Base-by-base conservation (phyloP, 2,329 filamentous ascomycete species). In the Esteya vermicola region DNA sequence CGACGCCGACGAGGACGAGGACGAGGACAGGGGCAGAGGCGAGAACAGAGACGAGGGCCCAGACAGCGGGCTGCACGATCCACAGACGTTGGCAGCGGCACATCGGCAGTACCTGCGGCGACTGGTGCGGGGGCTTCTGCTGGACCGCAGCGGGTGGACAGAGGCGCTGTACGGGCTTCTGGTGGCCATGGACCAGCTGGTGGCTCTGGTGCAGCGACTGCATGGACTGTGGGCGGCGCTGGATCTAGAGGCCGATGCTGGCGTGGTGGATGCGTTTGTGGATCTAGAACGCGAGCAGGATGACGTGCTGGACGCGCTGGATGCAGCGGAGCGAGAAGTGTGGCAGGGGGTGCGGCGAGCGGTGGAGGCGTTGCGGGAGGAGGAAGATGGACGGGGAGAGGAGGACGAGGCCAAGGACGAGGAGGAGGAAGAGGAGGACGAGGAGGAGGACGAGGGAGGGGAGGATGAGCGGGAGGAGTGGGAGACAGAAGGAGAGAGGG, bases 161-260 rank as follows among this genome's bases (percentile, higher is more conserved):
- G 64, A 72, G 16, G 61, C 72, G 2, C 63, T 88, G 0, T 79
- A 82, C 52, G 64, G 67, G 7, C 68, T 86, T 6, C 71, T 86
- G 26, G 69, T 75, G 19, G 75, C 83, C 50, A 73, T 85, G n/a
- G 88, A 95, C 57, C 80, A 81, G 48, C 76, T 94, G 10, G 76
- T 85, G 21, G 80, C 84, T 0, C 75, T 86, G 30, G 72, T 91
- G 34, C 71, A 76, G 39, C 81, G 85, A 3, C 68, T 94, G 1
- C 78, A 91, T 47, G 68, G 67, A 3, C 75, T 91, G 37, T 91
- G 88, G 67, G 72, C 75, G 16, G 78, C 81, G 1, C 67, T 85
- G 27, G 86, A 94, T 54, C 70, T 93, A 0, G 84, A 93, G 56
- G 70, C 74, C 4, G 85, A 93, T 51, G 80, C 85, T 42, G 85